Percentiles rank a stretch among this genome's conserved stretches.
phyloP scores from a whole-genome alignment of 306 rosid species.

The Benincasa hispida region DNA sequence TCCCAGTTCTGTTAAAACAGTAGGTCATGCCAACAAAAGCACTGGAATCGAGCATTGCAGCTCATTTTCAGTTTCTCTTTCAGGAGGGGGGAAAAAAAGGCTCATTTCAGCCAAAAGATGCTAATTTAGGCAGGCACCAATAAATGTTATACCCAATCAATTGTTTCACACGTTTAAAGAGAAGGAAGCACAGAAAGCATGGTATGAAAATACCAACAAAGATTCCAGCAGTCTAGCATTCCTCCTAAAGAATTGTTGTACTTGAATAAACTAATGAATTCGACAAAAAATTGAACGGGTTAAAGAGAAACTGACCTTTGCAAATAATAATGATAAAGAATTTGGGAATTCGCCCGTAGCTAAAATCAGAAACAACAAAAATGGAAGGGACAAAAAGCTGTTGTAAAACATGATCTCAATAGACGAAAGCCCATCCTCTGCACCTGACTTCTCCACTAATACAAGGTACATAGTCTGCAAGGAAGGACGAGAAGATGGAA shows the following conservation, averaged over 20 bases:
- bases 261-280: neutral
- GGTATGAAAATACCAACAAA: neutral
- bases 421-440: constrained; percentile 85
- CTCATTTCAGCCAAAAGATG: neutral
- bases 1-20: neutral
- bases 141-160: neutral
- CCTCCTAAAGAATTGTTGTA: neutral
- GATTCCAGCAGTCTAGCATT: neutral
- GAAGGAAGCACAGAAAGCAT: neutral
- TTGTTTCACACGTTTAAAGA: neutral
- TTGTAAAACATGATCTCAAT: constrained; percentile 90
- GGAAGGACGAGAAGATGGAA: neutral
- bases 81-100: no score
- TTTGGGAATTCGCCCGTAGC: constrained; percentile 84
- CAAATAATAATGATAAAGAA: constrained; percentile 59
- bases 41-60: neutral
- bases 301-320: constrained; percentile 47
- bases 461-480: constrained; percentile 95
- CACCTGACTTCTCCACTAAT: constrained; percentile 91
- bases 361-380: constrained; percentile 71
- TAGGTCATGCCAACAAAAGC: neutral
- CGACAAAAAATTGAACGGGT: neutral
- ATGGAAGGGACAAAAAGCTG: constrained; percentile 88
- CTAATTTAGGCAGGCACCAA: neutral
- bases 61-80: no score